These are phyloP conservation scores for Rhodocollybia butyracea DNA, from an alignment of 768 basidiomycete genomes.

Conservation along the genomic window DNA sequence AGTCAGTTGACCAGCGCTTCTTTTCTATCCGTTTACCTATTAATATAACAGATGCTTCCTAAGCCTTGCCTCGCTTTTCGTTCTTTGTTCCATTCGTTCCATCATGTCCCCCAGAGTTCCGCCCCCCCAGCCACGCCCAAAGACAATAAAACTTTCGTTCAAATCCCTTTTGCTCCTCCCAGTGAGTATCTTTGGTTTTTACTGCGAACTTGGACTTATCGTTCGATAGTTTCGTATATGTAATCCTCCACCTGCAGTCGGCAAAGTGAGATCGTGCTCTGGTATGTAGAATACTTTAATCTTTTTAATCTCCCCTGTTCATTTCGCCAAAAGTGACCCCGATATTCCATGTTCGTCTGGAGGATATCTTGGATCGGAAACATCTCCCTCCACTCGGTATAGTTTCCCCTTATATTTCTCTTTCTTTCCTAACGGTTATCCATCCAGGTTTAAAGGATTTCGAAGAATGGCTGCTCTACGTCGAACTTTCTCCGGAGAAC, in stretches of 20 bases:
- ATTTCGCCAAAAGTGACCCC: no score
- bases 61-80: background rate
- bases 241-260: constrained; percentile 65
- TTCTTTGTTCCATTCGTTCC: background rate
- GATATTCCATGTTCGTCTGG: constrained; percentile 61
- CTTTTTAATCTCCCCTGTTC: no score
- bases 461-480: constrained; percentile 80
- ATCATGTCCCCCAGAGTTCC: constrained; percentile 3
- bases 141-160: constrained; percentile 12
- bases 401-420: constrained; percentile 10
- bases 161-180: constrained; percentile 35
- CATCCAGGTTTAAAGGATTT: constrained; percentile 64
- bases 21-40: background rate
- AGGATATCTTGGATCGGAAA: constrained; percentile 72
- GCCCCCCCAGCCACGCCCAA: background rate
- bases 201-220: background rate
- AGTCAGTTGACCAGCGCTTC: no score
- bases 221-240: constrained; percentile 49
- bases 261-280: constrained; percentile 65
- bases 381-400: constrained; percentile 78
- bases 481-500: constrained; percentile 73
- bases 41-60: background rate
- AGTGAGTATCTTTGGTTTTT: constrained; percentile 21
- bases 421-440: constrained; percentile 1
- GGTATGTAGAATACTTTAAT: constrained; percentile 33